Base-by-base conservation (phyloP, 768 basidiomycete genomes). In the Tephrocybe sp. region DNA sequence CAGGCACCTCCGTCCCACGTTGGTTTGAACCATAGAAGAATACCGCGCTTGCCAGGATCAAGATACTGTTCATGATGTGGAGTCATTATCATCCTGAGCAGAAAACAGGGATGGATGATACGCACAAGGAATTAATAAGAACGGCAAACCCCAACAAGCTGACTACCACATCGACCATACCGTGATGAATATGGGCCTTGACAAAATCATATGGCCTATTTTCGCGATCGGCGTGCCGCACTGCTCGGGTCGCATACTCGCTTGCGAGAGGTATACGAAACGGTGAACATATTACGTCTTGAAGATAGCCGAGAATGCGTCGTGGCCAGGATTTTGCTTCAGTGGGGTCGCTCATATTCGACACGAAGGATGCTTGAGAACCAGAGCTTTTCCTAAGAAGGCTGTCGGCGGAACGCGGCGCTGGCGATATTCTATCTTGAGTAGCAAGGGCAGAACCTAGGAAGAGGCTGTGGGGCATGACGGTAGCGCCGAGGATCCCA, bases 391-490 rank as follows among this genome's bases (percentile, higher is more conserved):
- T 25, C 27, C 57, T 54, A 47, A 50, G 50, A 21, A 64, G 59
- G 15, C 62, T 51, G 42, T 60, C 60, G 34, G 50, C 44, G 27
- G 56, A 52, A 18, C 59, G 52, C 15, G 69, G 56, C 8, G 65
- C 63, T 30, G 67, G 66, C 1, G 71, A 69, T 12, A 91, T 60
- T 38, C 93, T 73, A 49, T 93, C 85, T 62, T 93, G 88, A 0
- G 90, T 92, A 2, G 91, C 86, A 4, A 97, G 79, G 24, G 83
- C 80, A 2, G 90, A 91, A 4, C 93, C 94, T 13, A 97, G 74
- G 72, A 89, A 93, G n/a, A 97, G 73, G 51, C 86, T 86, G 64
- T 94, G 93, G 0, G 93, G 93, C 93, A 94, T 94, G 51, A 93
- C 85, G 2, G 91, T 97, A 1, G 91, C 91, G 24, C 88, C 86